Evolutionary conservation across 306 rosid species (phyloP).

Genomic region (Fragaria vesca): DNA sequence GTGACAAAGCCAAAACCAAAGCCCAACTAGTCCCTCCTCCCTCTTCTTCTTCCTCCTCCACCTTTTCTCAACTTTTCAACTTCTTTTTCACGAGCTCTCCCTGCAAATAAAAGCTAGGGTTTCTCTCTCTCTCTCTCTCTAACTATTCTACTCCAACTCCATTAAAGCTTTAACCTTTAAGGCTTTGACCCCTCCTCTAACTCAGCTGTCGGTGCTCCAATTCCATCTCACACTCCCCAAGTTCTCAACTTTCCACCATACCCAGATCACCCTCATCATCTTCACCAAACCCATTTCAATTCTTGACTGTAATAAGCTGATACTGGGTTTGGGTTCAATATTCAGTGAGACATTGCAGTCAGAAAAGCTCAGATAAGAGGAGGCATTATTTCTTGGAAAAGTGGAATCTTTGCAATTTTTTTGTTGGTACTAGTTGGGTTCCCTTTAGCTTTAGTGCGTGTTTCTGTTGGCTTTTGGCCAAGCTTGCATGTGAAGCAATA

Average conservation of each 20-base stretch:
- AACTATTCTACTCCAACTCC: conserved; percentile 20
- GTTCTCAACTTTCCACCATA: conserved; percentile 30
- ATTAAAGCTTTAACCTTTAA: conserved; percentile 25
- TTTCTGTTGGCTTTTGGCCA: conserved; percentile 45
- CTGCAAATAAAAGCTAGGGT: conserved; percentile 42
- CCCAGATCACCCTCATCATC: conserved; percentile 5
- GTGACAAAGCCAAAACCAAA: conserved; percentile 13
- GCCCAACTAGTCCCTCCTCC: not conserved
- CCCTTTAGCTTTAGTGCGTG: conserved; percentile 40
- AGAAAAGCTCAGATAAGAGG: conserved; percentile 16
- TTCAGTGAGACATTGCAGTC: conserved; percentile 17
- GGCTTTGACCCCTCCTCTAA: not conserved
- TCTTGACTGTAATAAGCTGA: conserved; percentile 7
- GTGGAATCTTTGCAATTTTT: conserved; percentile 29
- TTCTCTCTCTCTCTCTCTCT: conserved; percentile 15
- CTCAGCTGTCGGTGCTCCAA: conserved; percentile 28
- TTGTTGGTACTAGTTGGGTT: not conserved
- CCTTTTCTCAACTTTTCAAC: conserved; percentile 32
- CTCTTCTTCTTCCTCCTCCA: conserved; percentile 7
- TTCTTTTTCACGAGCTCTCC: conserved; percentile 60
- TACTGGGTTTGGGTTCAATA: conserved; percentile 30
- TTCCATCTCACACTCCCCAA: conserved; percentile 24
- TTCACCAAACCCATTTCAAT: not conserved
- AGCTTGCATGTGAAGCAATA: conserved; percentile 85
- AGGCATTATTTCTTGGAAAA: conserved; percentile 44